A percentile compares a stretch with the other conserved stretches of the same genome.
phyloP scores from a whole-genome alignment of 225 moss, liverwort and hornwort genomes.

The Ulota crispa region DNA sequence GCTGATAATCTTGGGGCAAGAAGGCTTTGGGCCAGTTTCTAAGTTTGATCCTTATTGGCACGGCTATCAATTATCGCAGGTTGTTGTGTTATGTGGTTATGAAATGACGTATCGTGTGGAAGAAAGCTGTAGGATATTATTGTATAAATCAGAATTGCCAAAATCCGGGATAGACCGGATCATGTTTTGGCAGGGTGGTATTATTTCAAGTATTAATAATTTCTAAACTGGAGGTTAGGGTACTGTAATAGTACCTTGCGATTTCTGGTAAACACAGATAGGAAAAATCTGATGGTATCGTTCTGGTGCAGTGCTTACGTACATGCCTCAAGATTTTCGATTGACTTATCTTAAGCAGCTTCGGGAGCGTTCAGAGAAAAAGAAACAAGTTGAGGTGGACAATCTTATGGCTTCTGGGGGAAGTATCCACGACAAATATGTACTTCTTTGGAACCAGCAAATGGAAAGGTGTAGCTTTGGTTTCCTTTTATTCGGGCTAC shows the following conservation, averaged over 20 bases:
- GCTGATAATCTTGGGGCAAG: slow-evolving; percentile 6
- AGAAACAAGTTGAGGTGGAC: slow-evolving; percentile 82
- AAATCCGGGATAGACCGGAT: background rate
- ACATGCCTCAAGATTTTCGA: slow-evolving; percentile 99
- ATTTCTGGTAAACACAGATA: background rate
- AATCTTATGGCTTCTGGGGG: slow-evolving; percentile 68
- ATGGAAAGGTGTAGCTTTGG: slow-evolving; percentile 79
- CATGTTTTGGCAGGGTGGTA: background rate
- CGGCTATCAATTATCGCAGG: background rate
- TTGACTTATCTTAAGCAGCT: slow-evolving; percentile 76
- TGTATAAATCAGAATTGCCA: background rate
- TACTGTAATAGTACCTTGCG: slow-evolving; percentile 4
- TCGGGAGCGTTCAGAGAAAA: slow-evolving; percentile 90
- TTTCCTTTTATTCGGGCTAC: background rate
- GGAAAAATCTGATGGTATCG: slow-evolving; percentile 21
- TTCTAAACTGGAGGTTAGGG: background rate
- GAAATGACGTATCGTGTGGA: background rate
- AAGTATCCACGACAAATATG: slow-evolving; percentile 83
- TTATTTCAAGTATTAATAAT: background rate
- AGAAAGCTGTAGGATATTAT: background rate
- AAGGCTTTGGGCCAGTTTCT: background rate
- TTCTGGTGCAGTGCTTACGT: slow-evolving; percentile 79
- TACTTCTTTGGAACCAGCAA: slow-evolving; percentile 93
- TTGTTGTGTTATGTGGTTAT: slow-evolving; percentile 1
- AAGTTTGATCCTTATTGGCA: background rate